Conservation (phyloP, 331 rosid genomes). For the Cucumis variabilis region DNA sequence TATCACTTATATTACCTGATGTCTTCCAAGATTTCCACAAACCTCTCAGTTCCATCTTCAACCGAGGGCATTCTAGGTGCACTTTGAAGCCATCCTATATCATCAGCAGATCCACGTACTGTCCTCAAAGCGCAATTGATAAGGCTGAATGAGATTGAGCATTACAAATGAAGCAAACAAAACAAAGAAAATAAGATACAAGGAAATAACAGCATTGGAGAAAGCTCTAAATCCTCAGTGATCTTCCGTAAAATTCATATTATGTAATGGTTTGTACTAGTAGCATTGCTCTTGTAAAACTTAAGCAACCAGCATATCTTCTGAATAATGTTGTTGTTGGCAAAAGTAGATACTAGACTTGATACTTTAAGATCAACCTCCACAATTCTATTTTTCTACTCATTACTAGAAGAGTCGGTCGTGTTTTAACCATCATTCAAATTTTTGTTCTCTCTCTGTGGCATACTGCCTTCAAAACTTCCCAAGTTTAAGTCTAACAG, state of each 20-base stretch:
- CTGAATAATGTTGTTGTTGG: constrained; percentile 74
- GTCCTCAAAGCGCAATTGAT: constrained; percentile 87
- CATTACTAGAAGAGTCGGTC: constrained; percentile 74
- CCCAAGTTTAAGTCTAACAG: constrained; percentile 39
- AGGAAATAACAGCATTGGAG: constrained; percentile 94
- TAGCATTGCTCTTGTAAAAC: constrained; percentile 88
- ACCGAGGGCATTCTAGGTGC: constrained; percentile 81
- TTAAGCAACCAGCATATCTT: constrained; percentile 93
- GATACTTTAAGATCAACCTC: constrained; percentile 94
- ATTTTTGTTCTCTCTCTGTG: constrained; percentile 41
- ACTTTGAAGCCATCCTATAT: constrained; percentile 95
- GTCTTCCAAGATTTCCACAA: too few relatives aligned
- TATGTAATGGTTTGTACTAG: constrained; percentile 78
- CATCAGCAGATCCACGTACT: constrained; percentile 93
- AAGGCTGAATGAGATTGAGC: constrained; percentile 56
- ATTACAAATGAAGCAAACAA: constrained; percentile 6
- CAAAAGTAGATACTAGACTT: constrained; percentile 74
- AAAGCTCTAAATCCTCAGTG: constrained; percentile 80
- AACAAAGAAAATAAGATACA: neutral
- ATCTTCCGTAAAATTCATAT: constrained; percentile 72
- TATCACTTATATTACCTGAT: too few relatives aligned
- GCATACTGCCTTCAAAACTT: constrained; percentile 34
- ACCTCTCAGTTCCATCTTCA: too few relatives aligned
- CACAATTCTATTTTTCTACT: constrained; percentile 56
- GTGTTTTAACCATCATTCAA: constrained; percentile 53